Evolutionary conservation across 208 protist species (phyloP), one percentile per base, ranked within the genome.

Genomic region (Crithidia mellificae): DNA sequence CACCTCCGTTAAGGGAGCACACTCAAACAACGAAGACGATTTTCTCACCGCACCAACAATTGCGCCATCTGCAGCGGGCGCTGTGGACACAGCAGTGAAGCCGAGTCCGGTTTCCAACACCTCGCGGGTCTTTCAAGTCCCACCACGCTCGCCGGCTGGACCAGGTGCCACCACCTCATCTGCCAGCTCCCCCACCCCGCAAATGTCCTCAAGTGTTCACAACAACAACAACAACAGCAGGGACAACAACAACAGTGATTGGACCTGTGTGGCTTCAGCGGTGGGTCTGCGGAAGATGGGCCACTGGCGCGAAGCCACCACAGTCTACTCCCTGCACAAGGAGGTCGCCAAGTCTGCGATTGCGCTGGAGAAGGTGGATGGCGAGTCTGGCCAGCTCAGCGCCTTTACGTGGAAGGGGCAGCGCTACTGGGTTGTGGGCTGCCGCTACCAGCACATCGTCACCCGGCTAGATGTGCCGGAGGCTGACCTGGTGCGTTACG

Each of bases 361-460:
- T 22, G 83, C 79, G 3, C 19, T 92, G 22, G 85, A 92, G 66
- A 78, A 78, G 25, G 78, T 93, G 5, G 87, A 96, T 56, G 90
- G 90, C 0, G 85, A 89, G 59, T 47, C 81, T 17, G 85, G 84
- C 17, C 81, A 88, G 12, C 50, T 96, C 22, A 46, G 77, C 15
- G 90, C 90, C 24, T 80, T 93, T 34, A 32, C 24, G 6, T 63
- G 78, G 63, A 39, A 61, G 20, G 77, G 68, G 0, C 74, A 71
- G 70, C 81, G 79, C 19, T 96, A 88, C 74, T 96, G 90, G 88
- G 32, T 92, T 11, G 56, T 93, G 24, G 90, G 90, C 15, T 78
- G 71, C 43, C 62, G 70, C 44, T 74, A 75, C 14, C 57, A 73
- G 24, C 84, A 93, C 73, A 51, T 93, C 11, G 51, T 96, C n/a